phyloP scores from a whole-genome alignment of 1,284 basidiomycete genomes.

The Apiotrichum laibachii region DNA sequence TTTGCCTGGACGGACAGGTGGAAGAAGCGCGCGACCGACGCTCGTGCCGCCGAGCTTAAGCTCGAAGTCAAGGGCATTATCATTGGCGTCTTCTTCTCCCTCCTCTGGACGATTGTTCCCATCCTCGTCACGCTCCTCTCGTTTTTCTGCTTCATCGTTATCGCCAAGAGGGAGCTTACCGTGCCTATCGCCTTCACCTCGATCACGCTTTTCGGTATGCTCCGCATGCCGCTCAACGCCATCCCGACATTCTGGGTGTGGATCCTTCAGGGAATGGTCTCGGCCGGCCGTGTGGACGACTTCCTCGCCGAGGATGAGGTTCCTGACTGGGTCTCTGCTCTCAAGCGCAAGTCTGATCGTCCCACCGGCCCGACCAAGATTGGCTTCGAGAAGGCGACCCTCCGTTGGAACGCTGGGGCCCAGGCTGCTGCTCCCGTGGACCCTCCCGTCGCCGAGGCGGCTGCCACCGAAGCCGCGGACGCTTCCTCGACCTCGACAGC shows the following conservation, averaged over 20 bases:
- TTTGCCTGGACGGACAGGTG: conserved; percentile 52
- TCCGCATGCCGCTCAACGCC: conserved; percentile 56
- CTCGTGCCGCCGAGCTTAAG: conserved; percentile 44
- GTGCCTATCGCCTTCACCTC: conserved; percentile 52
- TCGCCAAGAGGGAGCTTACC: conserved; percentile 50
- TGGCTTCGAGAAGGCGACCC: conserved; percentile 63
- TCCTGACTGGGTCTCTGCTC: conserved; percentile 63
- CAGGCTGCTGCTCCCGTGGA: not conserved
- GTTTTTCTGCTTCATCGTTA: conserved; percentile 51
- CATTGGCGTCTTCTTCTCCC: not conserved
- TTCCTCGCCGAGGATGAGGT: conserved; percentile 83
- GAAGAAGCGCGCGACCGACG: conserved; percentile 45
- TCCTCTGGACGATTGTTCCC: conserved; percentile 38
- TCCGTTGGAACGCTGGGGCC: conserved; percentile 64
- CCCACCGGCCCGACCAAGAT: conserved; percentile 53
- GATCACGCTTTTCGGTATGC: conserved; percentile 51
- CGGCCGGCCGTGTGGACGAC: conserved; percentile 72
- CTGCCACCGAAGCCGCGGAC: conserved; percentile 30
- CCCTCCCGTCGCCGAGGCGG: not conserved
- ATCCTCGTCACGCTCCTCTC: conserved; percentile 50
- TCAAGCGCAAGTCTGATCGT: conserved; percentile 53
- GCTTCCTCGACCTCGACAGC: conserved; percentile 14
- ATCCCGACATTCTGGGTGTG: conserved; percentile 42
- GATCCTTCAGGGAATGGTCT: conserved; percentile 63
- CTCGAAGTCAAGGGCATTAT: conserved; percentile 11